Percentiles rank a stretch among this genome's conserved stretches.
Evolutionary conservation across 345 rosid species (phyloP).

Genomic region (Hypericum androsaemum): DNA sequence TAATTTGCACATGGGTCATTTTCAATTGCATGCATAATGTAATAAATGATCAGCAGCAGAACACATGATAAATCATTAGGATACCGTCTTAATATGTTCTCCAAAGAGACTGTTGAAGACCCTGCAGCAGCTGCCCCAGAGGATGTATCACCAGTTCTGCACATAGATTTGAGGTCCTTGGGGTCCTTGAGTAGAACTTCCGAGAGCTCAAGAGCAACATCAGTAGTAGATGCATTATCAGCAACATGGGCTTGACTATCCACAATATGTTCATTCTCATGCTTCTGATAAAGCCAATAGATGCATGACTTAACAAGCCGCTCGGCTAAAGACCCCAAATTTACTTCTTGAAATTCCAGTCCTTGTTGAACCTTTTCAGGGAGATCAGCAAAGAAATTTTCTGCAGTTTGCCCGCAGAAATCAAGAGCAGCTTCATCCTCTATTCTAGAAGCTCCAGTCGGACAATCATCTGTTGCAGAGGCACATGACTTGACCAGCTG

Average conservation of each 20-base stretch:
- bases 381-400: conserved; percentile 46
- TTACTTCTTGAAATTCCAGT: conserved; percentile 63
- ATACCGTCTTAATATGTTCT: conserved; percentile 61
- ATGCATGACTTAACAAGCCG: conserved; percentile 60
- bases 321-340: conserved; percentile 65
- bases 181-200: conserved; percentile 63
- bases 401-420: conserved; percentile 36
- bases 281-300: conserved; percentile 47
- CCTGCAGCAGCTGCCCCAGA: conserved; percentile 23
- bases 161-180: conserved; percentile 45
- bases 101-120: conserved; percentile 26
- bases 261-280: conserved; percentile 25
- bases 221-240: conserved; percentile 17
- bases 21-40: not conserved
- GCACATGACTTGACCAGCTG: conserved; percentile 36
- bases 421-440: conserved; percentile 42
- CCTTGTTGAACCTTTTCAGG: conserved; percentile 61
- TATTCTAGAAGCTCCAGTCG: conserved; percentile 41
- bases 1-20: not conserved
- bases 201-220: conserved; percentile 38
- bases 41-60: not conserved
- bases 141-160: conserved; percentile 28
- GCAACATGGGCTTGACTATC: conserved; percentile 30
- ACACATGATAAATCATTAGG: conserved; percentile 25
- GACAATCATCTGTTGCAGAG: conserved; percentile 51